These are phyloP conservation scores for Phytophthora meadii DNA, from an alignment of 352 stramenopile species.

Conservation along the genomic window DNA sequence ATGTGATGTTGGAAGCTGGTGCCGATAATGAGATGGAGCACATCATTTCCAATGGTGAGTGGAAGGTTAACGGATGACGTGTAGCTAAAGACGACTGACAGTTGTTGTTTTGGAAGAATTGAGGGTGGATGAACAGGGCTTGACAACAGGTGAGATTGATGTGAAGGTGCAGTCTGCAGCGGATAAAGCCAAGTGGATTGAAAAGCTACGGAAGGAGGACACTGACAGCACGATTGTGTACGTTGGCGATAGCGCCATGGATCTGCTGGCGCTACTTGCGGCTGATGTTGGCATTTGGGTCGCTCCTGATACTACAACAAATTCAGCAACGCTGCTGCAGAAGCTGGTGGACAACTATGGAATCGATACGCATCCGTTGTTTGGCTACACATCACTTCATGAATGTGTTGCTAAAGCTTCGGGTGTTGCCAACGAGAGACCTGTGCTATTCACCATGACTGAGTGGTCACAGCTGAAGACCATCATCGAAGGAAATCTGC, in stretches of 20 bases:
- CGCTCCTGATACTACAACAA: not conserved
- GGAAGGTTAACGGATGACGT: not conserved
- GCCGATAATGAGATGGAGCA: conserved; percentile 4
- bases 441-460: conserved; percentile 31
- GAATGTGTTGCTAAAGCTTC: conserved; percentile 18
- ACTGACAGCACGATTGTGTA: conserved; percentile 43
- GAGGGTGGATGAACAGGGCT: conserved; percentile 37
- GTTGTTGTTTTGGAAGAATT: conserved; percentile 47
- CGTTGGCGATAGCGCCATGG: conserved; percentile 73
- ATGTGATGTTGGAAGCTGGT: conserved; percentile 23
- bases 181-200: conserved; percentile 59
- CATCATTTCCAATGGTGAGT: conserved; percentile 68
- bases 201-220: conserved; percentile 13
- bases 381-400: conserved; percentile 8
- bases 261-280: conserved; percentile 66
- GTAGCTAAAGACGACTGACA: conserved; percentile 1
- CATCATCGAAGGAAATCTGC: conserved; percentile 3
- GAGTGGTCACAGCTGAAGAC: conserved; percentile 32
- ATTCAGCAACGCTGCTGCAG: conserved; percentile 19
- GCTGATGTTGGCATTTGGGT: conserved; percentile 71
- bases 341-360: conserved; percentile 43
- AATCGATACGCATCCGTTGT: conserved; percentile 40
- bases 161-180: conserved; percentile 59
- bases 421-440: conserved; percentile 10
- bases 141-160: conserved; percentile 63